These are phyloP conservation scores for Juglanconis oblonga DNA, from an alignment of 2,329 filamentous ascomycete genomes.

Conservation along the genomic window DNA sequence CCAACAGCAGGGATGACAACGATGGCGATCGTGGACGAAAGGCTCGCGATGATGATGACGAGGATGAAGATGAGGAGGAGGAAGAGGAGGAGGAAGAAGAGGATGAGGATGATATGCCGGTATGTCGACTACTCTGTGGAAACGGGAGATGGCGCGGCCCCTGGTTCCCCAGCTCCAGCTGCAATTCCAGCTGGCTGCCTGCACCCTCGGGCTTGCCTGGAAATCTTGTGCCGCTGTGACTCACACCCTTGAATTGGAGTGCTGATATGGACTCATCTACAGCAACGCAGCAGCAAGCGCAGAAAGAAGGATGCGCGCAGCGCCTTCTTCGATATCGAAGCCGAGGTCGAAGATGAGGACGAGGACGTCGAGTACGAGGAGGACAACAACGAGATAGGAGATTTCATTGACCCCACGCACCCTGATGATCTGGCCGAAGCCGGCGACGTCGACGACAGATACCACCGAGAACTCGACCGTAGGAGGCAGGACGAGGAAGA, in stretches of 20 bases:
- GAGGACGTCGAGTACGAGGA: constrained; percentile 86
- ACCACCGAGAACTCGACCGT: constrained; percentile 91
- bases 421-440: constrained; percentile 83
- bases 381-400: constrained; percentile 77
- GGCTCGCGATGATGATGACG: constrained; percentile 29
- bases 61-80: constrained; percentile 45
- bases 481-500: constrained; percentile 83
- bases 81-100: constrained; percentile 41
- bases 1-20: constrained; percentile 8
- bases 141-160: no score
- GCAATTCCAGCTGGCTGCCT: neutral
- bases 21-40: constrained; percentile 21
- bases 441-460: constrained; percentile 77
- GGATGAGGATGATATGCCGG: constrained; percentile 22
- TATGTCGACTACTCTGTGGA: neutral
- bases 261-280: neutral
- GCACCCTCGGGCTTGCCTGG: neutral
- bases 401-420: constrained; percentile 85
- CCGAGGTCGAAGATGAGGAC: constrained; percentile 95
- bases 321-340: constrained; percentile 95
- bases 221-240: neutral
- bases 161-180: neutral
- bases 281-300: constrained; percentile 76
- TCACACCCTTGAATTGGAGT: neutral
- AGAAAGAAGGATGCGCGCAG: constrained; percentile 68